A percentile compares a stretch with the other conserved stretches of the same genome.
These are phyloP conservation scores for Orbilia quercus DNA, from an alignment of 2,329 filamentous ascomycete species.

Conservation along the genomic window DNA sequence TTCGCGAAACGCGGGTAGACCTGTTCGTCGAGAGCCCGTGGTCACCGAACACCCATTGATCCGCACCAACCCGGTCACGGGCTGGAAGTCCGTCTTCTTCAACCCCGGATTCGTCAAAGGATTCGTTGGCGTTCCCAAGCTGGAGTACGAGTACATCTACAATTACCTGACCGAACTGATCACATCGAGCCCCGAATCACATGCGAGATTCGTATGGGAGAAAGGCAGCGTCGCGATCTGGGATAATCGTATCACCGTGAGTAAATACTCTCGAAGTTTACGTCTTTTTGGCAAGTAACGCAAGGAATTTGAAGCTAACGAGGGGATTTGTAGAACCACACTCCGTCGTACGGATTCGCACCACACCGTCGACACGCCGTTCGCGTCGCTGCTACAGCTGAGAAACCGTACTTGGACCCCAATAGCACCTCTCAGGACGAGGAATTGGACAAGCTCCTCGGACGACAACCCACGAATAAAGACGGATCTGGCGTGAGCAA, in stretches of 20 bases:
- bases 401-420: constrained; percentile 61
- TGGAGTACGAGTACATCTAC: constrained; percentile 69
- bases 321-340: constrained; percentile 65
- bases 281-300: not conserved
- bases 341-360: constrained; percentile 70
- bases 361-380: constrained; percentile 70
- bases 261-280: constrained; percentile 55
- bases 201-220: constrained; percentile 74
- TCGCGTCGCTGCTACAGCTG: constrained; percentile 62
- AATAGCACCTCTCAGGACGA: constrained; percentile 68
- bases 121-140: constrained; percentile 71
- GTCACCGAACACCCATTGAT: constrained; percentile 70
- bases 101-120: constrained; percentile 71
- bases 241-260: constrained; percentile 72
- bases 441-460: constrained; percentile 66
- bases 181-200: constrained; percentile 73
- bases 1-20: constrained; percentile 66
- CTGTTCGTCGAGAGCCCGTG: constrained; percentile 68
- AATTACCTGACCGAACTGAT: constrained; percentile 69
- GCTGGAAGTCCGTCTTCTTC: constrained; percentile 72
- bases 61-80: constrained; percentile 72
- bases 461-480: constrained; percentile 68
- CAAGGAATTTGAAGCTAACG: not conserved
- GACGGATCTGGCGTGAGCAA: constrained; percentile 69
- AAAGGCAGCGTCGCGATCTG: constrained; percentile 75